Percentiles rank a stretch among this genome's conserved stretches.
phyloP scores from a whole-genome alignment of 306 rosid genomes.

The Vigna reflexopilosa region DNA sequence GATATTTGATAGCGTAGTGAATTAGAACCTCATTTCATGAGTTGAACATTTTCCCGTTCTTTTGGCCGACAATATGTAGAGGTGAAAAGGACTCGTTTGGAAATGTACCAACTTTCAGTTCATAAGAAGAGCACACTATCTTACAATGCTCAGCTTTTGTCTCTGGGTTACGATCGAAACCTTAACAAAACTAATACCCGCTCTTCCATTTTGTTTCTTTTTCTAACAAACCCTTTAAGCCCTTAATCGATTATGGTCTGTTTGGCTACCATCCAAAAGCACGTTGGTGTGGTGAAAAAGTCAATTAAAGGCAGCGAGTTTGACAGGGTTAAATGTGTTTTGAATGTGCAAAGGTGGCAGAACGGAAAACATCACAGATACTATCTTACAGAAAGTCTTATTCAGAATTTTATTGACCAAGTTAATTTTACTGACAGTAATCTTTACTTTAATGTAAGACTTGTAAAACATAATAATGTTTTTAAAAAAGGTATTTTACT shows the following conservation, averaged over 20 bases:
- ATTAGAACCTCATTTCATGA: conserved; percentile 23
- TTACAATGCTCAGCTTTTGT: conserved; percentile 29
- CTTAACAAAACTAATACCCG: conserved; percentile 8
- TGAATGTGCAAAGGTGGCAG: too few species aligned
- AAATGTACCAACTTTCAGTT: conserved; percentile 15
- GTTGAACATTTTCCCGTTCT: conserved; percentile 23
- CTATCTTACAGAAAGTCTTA: too few species aligned
- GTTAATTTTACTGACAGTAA: neutral
- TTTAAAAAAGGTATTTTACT: neutral
- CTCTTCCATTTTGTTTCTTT: neutral
- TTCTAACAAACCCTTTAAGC: neutral
- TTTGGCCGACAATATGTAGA: conserved; percentile 37
- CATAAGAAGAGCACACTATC: neutral
- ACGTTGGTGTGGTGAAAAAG: neutral
- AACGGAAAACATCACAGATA: too few species aligned
- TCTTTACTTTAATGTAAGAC: too few species aligned
- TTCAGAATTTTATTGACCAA: too few species aligned
- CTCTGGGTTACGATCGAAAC: neutral
- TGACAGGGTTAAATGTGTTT: neutral
- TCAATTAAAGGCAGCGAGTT: neutral
- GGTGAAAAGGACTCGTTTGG: conserved; percentile 43
- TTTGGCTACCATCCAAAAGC: conserved; percentile 1
- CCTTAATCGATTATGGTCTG: neutral
- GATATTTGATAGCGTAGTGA: neutral
- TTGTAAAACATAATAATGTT: too few species aligned